Evolutionary conservation across 2,329 filamentous ascomycete species (phyloP).

Genomic region (Fusarium succisae): DNA sequence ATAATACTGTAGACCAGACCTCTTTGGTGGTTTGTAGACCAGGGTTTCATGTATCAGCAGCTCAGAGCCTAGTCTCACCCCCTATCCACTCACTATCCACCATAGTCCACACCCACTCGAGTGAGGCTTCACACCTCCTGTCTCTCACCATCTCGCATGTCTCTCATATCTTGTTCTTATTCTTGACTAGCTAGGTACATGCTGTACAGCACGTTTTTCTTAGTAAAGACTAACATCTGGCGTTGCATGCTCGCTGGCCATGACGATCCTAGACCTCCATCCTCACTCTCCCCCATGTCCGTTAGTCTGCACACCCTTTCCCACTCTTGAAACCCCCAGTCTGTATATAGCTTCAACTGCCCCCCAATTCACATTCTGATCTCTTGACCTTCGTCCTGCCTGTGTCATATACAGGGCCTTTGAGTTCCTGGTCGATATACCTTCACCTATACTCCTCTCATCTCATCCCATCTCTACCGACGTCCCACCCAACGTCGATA

Average conservation of each 20-base stretch:
- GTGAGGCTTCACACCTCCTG: slow-evolving; percentile 12
- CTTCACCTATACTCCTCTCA: slow-evolving; percentile 7
- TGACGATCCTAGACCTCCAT: slow-evolving; percentile 24
- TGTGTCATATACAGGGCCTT: slow-evolving; percentile 37
- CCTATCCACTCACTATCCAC: slow-evolving; percentile 10
- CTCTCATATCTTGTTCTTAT: slow-evolving; percentile 9
- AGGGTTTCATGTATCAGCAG: slow-evolving; percentile 32
- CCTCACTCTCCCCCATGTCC: background rate
- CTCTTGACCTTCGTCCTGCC: slow-evolving; percentile 28
- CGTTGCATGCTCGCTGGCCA: slow-evolving; percentile 25
- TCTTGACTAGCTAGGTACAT: background rate
- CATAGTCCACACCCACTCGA: slow-evolving; percentile 3
- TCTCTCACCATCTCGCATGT: slow-evolving; percentile 25
- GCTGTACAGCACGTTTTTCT: background rate
- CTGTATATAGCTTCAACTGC: slow-evolving; percentile 44
- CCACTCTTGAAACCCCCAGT: slow-evolving; percentile 35
- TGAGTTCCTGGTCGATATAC: slow-evolving; percentile 39
- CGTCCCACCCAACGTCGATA: slow-evolving; percentile 13
- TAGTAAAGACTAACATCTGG: slow-evolving; percentile 17
- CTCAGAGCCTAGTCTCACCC: slow-evolving; percentile 10
- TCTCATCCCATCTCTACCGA: background rate
- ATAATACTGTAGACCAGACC: background rate
- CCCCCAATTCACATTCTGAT: slow-evolving; percentile 23
- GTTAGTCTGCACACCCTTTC: slow-evolving; percentile 22
- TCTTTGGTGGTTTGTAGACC: slow-evolving; percentile 11